Base-by-base conservation (phyloP, 1,284 basidiomycete species). In the Uromyces viciae-fabae region DNA sequence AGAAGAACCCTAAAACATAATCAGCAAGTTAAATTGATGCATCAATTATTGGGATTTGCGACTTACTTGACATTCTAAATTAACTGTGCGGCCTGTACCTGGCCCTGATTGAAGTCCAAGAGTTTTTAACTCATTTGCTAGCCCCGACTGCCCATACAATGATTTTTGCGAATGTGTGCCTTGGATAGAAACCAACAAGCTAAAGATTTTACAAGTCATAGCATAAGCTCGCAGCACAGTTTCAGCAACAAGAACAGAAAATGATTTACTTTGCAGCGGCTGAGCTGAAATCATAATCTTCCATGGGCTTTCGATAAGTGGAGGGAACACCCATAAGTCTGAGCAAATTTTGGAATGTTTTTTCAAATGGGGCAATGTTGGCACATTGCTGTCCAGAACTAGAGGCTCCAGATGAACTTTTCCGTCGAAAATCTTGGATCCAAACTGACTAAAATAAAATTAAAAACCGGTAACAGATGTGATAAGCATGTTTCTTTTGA, bases 341-440 rank as follows among this genome's bases (percentile, higher is more conserved):
- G 9, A 80, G 56, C 40, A 80, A 49, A 60, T 72, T 43, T 25
- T 73, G n/a, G 1, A 80, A 69, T 1, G 52, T 52, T 15, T 56
- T 46, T 46, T 28, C 49, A 72, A 79, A 79, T 43, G 56, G 49
- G 33, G 56, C 31, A 22, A 69, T 52, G 4, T 46, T 56, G 38
- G 42, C 49, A 15, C 25, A 1, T 43, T n/a, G n/a, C n/a, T n/a
- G n/a, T n/a, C n/a, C n/a, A n/a, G n/a, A n/a, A n/a, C n/a, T n/a
- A n/a, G n/a, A n/a, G n/a, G n/a, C n/a, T n/a, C n/a, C n/a, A n/a
- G n/a, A n/a, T n/a, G n/a, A n/a, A n/a, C n/a, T n/a, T n/a, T n/a
- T n/a, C 3, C 17, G 58, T 49, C 68, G 52, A 62, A 80, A 80
- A 66, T 80, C 78, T 73, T 80, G 78, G 17, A 80, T 73, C 78